These are phyloP conservation scores for Lupinus albus DNA, from an alignment of 306 rosid species.

Conservation along the genomic window DNA sequence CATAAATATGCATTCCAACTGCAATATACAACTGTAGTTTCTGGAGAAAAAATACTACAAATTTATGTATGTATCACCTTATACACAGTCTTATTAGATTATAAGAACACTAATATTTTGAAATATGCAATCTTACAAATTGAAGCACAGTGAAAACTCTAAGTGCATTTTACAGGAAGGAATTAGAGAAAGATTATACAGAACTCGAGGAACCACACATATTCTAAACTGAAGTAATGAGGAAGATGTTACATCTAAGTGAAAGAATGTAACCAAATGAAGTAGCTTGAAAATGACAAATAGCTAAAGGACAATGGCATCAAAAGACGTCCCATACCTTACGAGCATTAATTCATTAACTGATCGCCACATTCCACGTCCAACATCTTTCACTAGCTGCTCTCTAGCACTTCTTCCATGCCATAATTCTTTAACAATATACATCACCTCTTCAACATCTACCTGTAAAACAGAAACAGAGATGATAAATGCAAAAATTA, in stretches of 20 bases:
- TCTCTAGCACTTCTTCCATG: constrained; percentile 93
- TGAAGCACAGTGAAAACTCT: constrained; percentile 4
- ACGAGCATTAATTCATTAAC: constrained; percentile 93
- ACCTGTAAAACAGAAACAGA: constrained; percentile 55
- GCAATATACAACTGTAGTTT: constrained; percentile 8
- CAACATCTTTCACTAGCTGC: constrained; percentile 66
- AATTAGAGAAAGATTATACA: constrained; percentile 12
- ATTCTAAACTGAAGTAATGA: constrained; percentile 7
- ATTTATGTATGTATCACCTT: neutral
- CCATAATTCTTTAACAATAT: constrained; percentile 89
- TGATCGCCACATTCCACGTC: constrained; percentile 97
- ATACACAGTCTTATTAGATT: constrained; percentile 5
- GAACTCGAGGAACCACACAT: neutral
- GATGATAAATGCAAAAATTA: neutral
- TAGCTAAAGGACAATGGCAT: constrained; percentile 8
- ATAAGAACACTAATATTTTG: constrained; percentile 3
- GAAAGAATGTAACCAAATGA: constrained; percentile 26
- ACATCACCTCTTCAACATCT: constrained; percentile 94
- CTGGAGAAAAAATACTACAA: neutral
- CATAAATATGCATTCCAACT: constrained; percentile 14
- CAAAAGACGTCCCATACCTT: constrained; percentile 55
- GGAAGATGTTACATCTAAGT: constrained; percentile 7
- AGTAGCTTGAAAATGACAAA: constrained; percentile 37
- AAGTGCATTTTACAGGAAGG: constrained; percentile 5
- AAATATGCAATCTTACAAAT: neutral